Conservation (phyloP, 225 moss, liverwort and hornwort genomes). For the Lunularia cruciata region DNA sequence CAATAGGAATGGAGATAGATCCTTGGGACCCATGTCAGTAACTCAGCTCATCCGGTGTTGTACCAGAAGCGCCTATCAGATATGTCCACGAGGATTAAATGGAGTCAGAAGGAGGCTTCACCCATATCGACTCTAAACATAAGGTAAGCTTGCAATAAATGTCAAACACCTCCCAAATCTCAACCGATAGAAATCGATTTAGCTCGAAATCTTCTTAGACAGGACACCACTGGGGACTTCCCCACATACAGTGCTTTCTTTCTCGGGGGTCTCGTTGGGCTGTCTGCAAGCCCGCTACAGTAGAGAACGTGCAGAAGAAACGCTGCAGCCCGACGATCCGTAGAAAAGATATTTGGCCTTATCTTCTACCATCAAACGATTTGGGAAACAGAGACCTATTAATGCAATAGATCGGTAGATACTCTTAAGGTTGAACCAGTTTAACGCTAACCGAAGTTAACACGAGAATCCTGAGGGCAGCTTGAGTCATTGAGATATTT, state of each 20-base stretch:
- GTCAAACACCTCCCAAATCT: too few relatives aligned
- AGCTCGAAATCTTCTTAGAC: background rate
- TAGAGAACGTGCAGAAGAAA: background rate
- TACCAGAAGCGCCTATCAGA: too few relatives aligned
- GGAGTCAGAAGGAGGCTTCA: too few relatives aligned
- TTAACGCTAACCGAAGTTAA: too few relatives aligned
- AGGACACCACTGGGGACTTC: background rate
- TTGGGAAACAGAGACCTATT: background rate
- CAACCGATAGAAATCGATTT: background rate
- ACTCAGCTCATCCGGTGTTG: too few relatives aligned
- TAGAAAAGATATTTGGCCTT: background rate
- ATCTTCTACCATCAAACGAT: background rate
- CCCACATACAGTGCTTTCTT: background rate
- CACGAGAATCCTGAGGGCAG: too few relatives aligned
- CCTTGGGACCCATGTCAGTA: slow-evolving; percentile 4
- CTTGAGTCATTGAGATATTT: too few relatives aligned
- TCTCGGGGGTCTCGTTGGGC: background rate
- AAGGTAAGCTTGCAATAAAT: too few relatives aligned
- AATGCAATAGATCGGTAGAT: too few relatives aligned
- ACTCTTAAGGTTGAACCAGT: too few relatives aligned
- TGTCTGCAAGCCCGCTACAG: background rate
- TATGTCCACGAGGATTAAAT: too few relatives aligned
- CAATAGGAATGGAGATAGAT: background rate
- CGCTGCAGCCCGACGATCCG: background rate
- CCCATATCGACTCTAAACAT: too few relatives aligned